phyloP scores from a whole-genome alignment of 192 early-diverging fungal species.

The Funneliformis mosseae region DNA sequence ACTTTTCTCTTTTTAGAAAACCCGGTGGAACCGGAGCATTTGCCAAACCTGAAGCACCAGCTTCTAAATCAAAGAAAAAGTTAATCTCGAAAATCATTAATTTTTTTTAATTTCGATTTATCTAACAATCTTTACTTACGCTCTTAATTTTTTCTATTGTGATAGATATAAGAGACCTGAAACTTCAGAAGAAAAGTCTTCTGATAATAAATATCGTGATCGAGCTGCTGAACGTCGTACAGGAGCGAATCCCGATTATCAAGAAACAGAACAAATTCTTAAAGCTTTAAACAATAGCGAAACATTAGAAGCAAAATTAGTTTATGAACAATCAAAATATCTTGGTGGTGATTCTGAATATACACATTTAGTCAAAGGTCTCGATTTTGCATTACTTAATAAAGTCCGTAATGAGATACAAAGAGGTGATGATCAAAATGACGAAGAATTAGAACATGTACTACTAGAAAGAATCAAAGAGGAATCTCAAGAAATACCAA shows the following conservation, averaged over 20 bases:
- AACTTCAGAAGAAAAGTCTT: conserved; percentile 35
- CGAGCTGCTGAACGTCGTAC: conserved; percentile 88
- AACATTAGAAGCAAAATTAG: conserved; percentile 49
- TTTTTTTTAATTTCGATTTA: not conserved
- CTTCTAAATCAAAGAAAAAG: conserved; percentile 28
- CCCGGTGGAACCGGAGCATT: not conserved
- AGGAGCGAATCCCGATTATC: conserved; percentile 68
- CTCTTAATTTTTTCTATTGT: conserved; percentile 21
- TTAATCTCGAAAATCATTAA: conserved; percentile 1
- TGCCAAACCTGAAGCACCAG: conserved; percentile 1
- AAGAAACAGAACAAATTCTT: conserved; percentile 63
- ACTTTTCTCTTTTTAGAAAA: not conserved
- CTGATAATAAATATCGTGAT: conserved; percentile 73
- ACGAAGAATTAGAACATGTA: conserved; percentile 46
- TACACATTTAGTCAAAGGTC: conserved; percentile 92
- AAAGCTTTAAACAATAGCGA: conserved; percentile 46
- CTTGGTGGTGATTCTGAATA: conserved; percentile 84
- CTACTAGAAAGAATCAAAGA: conserved; percentile 44
- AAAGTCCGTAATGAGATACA: conserved; percentile 65
- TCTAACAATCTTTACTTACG: not conserved
- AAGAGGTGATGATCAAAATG: conserved; percentile 40
- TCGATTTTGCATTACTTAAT: conserved; percentile 82
- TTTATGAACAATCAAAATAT: conserved; percentile 84
- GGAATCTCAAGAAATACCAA: conserved; percentile 45
- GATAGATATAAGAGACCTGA: conserved; percentile 31